Evolutionary conservation across 2,329 filamentous ascomycete species (phyloP).

Genomic region (Sclerotinia glacialis): DNA sequence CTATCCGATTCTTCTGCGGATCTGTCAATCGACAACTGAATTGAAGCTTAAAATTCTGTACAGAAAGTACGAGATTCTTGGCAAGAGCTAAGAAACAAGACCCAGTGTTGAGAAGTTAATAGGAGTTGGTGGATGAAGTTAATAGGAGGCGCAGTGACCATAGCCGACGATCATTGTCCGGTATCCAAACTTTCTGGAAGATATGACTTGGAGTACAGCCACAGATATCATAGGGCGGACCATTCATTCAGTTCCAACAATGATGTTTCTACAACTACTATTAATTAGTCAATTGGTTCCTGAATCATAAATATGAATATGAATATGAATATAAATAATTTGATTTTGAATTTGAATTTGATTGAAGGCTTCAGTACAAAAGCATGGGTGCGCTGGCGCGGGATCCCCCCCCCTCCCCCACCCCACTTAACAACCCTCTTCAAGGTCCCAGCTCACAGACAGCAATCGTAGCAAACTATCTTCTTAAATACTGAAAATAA

Average conservation of each 20-base stretch:
- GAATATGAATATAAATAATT: too few relatives aligned
- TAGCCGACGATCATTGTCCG: background rate
- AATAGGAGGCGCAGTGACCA: background rate
- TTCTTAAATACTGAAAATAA: too few relatives aligned
- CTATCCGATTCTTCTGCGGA: background rate
- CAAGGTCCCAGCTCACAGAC: background rate
- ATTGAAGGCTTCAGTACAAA: background rate
- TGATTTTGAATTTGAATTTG: background rate
- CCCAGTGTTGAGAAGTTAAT: too few relatives aligned
- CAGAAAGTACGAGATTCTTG: background rate
- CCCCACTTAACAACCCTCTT: too few relatives aligned
- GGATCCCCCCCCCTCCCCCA: too few relatives aligned
- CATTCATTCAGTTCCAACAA: too few relatives aligned
- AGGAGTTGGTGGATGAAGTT: too few relatives aligned
- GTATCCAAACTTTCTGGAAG: too few relatives aligned
- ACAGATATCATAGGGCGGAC: background rate
- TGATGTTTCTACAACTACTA: background rate
- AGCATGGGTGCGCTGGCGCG: background rate
- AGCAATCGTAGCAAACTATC: background rate
- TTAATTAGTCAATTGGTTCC: background rate
- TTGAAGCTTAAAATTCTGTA: background rate
- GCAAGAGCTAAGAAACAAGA: background rate
- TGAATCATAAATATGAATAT: background rate
- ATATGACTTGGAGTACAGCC: background rate
- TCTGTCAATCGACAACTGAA: background rate